Percentiles rank a stretch among this genome's conserved stretches.
Conservation (phyloP, 805 yeast genomes). For the Isabelozyma gotoi region DNA sequence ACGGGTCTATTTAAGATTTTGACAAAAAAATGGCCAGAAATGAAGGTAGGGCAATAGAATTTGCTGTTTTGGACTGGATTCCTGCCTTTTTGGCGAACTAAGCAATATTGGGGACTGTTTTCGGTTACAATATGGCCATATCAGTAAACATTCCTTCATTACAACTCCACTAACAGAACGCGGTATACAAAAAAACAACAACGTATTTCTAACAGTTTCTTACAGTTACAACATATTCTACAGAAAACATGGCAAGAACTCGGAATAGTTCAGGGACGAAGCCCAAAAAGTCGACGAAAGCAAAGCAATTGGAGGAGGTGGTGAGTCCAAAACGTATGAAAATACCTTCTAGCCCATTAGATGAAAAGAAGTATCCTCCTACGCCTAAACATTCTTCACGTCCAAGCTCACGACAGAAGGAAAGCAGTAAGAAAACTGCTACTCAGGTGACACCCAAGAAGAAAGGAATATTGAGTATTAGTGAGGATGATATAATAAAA, state of each 20-base stretch:
- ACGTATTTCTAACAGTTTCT: not conserved
- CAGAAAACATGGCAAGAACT: not conserved
- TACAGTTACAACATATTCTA: not conserved
- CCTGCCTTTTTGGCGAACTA: too few relatives aligned
- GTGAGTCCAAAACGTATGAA: not conserved
- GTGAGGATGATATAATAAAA: constrained; percentile 31
- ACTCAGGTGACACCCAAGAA: not conserved
- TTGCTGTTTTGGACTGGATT: too few relatives aligned
- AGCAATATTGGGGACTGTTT: too few relatives aligned
- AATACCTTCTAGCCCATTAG: not conserved
- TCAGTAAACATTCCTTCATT: too few relatives aligned
- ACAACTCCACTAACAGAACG: not conserved
- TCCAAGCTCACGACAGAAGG: not conserved
- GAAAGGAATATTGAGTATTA: constrained; percentile 8
- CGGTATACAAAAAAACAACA: not conserved
- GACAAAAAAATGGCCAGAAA: too few relatives aligned
- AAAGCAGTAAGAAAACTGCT: not conserved
- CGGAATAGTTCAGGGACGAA: not conserved
- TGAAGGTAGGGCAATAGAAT: too few relatives aligned
- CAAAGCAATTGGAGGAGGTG: not conserved
- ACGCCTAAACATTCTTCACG: not conserved
- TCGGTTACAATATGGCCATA: too few relatives aligned
- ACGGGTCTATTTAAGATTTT: not conserved
- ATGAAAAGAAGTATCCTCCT: not conserved
- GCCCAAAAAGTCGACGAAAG: not conserved